These are phyloP conservation scores for Xylaria sp. DNA, from an alignment of 2,329 filamentous ascomycete species.

Conservation along the genomic window DNA sequence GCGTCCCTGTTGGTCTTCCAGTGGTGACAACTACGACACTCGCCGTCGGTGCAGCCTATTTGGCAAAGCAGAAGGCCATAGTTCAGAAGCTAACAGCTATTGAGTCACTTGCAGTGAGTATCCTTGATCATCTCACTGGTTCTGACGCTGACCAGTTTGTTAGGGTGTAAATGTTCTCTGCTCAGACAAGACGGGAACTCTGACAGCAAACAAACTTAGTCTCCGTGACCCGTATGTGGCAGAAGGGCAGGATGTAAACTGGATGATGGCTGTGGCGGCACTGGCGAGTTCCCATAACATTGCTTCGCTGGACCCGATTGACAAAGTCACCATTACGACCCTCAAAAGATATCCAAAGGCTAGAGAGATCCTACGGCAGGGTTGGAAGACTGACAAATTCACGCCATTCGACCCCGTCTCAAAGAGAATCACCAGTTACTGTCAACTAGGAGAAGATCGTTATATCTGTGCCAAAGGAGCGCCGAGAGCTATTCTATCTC, in stretches of 20 bases:
- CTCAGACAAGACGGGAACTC: constrained; percentile 84
- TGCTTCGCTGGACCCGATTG: constrained; percentile 80
- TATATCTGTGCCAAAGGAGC: constrained; percentile 82
- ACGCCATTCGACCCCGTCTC: constrained; percentile 82
- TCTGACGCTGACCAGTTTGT: constrained; percentile 21
- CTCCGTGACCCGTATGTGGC: constrained; percentile 81
- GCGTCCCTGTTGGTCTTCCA: constrained; percentile 82
- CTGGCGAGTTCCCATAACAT: constrained; percentile 82
- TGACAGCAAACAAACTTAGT: constrained; percentile 78
- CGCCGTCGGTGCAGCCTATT: constrained; percentile 79
- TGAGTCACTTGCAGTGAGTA: constrained; percentile 70
- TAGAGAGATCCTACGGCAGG: constrained; percentile 77
- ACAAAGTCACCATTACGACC: constrained; percentile 81
- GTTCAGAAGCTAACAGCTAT: constrained; percentile 84
- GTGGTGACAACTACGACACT: constrained; percentile 82
- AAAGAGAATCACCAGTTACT: constrained; percentile 79
- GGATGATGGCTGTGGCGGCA: constrained; percentile 85
- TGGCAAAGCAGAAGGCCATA: constrained; percentile 81
- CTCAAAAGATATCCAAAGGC: constrained; percentile 81
- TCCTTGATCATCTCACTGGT: not conserved
- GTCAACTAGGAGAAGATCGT: constrained; percentile 73
- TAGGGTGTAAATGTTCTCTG: constrained; percentile 79
- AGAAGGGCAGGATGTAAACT: constrained; percentile 81
- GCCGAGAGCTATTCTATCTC: constrained; percentile 77
- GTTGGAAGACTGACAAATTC: constrained; percentile 82